phyloP scores from a whole-genome alignment of 345 rosid species.

The Xanthoceras sorbifolium region DNA sequence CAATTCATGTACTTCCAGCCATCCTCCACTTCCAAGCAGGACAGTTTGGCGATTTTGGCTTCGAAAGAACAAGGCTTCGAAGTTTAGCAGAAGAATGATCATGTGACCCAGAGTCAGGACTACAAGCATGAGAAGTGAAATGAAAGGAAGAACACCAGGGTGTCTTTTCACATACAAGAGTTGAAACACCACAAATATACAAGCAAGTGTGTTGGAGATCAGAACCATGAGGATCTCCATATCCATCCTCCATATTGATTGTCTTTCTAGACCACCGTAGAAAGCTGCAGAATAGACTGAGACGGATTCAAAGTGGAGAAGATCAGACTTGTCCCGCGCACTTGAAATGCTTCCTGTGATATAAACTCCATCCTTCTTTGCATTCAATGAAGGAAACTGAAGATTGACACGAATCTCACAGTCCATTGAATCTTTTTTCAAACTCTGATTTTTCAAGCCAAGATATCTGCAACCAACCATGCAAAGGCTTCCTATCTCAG shows the following conservation, averaged over 20 bases:
- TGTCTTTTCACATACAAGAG: slow-evolving; percentile 42
- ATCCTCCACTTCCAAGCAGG: slow-evolving; percentile 34
- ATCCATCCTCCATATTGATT: slow-evolving; percentile 50
- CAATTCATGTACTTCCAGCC: slow-evolving; percentile 48
- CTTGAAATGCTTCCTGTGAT: slow-evolving; percentile 48
- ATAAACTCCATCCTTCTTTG: slow-evolving; percentile 20
- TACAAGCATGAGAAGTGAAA: slow-evolving; percentile 51
- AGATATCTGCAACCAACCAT: slow-evolving; percentile 53
- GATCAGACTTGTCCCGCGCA: slow-evolving; percentile 32
- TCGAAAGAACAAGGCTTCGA: slow-evolving; percentile 37
- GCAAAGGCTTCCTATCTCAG: slow-evolving; percentile 43
- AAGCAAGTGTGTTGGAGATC: slow-evolving; percentile 43
- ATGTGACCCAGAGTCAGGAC: slow-evolving; percentile 48
- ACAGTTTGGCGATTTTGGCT: slow-evolving; percentile 1
- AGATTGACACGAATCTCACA: slow-evolving; percentile 39
- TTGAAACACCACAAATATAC: slow-evolving; percentile 44
- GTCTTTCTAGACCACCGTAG: slow-evolving; percentile 16
- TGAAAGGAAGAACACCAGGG: slow-evolving; percentile 38
- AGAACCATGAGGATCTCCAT: slow-evolving; percentile 48
- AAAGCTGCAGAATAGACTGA: slow-evolving; percentile 24
- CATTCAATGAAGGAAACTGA: slow-evolving; percentile 45
- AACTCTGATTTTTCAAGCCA: neutral
- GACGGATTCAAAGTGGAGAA: slow-evolving; percentile 34
- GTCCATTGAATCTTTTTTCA: slow-evolving; percentile 27
- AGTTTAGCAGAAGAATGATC: slow-evolving; percentile 43